These are phyloP conservation scores for Kernera saxatilis DNA, from an alignment of 345 rosid genomes.

Conservation along the genomic window DNA sequence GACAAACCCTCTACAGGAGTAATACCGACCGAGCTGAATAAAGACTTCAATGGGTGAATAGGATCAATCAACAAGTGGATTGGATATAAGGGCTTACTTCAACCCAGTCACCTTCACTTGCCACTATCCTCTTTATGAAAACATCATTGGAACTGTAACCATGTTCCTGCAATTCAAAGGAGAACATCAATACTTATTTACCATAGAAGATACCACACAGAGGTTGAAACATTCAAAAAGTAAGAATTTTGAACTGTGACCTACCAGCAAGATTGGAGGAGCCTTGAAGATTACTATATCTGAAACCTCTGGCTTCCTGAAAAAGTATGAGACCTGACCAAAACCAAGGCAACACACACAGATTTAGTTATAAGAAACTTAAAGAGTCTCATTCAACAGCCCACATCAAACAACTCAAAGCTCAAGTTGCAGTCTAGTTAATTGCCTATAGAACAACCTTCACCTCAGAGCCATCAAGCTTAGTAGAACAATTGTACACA, in stretches of 20 bases:
- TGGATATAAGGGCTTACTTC: conserved; percentile 58
- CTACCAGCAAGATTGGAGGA: conserved; percentile 73
- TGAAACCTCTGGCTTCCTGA: conserved; percentile 76
- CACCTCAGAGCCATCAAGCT: not conserved
- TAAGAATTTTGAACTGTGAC: not conserved
- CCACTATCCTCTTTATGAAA: conserved; percentile 86
- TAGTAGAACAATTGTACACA: not conserved
- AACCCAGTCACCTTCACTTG: conserved; percentile 82
- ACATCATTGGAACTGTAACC: conserved; percentile 58
- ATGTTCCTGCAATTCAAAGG: conserved; percentile 41
- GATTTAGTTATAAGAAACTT: not conserved
- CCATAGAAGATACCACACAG: not conserved
- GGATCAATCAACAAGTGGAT: conserved; percentile 34
- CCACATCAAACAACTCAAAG: not conserved
- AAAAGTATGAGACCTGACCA: conserved; percentile 71
- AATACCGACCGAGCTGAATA: conserved; percentile 17
- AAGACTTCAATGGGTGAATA: conserved; percentile 10
- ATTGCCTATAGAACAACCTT: not conserved
- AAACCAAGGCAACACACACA: not conserved
- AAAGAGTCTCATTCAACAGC: not conserved
- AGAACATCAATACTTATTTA: not conserved
- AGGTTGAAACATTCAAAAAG: not conserved
- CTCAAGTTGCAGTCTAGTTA: not conserved
- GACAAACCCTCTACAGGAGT: not conserved
- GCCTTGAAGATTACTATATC: conserved; percentile 85